Conservation (phyloP, 108 stramenopile genomes). For the Nitzschia palea region DNA sequence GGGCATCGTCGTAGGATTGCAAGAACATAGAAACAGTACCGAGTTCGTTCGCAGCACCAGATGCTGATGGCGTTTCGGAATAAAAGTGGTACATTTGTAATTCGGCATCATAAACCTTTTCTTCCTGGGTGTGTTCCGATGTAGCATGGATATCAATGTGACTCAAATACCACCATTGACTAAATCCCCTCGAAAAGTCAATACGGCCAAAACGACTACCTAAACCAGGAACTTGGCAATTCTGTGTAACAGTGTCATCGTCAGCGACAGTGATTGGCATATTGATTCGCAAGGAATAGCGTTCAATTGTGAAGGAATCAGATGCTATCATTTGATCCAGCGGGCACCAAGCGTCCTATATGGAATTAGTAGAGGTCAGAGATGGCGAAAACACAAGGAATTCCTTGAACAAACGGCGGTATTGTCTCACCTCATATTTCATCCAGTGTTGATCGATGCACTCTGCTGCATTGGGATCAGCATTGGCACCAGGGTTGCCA, state of each 20-base stretch:
- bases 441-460: conserved; percentile 52
- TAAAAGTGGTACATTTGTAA: conserved; percentile 45
- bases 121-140: conserved; percentile 49
- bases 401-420: background rate
- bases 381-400: background rate
- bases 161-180: conserved; percentile 47
- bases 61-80: conserved; percentile 4
- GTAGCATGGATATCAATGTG: conserved; percentile 49
- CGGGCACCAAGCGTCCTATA: conserved; percentile 27
- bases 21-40: conserved; percentile 44
- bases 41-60: conserved; percentile 29
- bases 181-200: conserved; percentile 51
- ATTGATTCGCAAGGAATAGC: conserved; percentile 36
- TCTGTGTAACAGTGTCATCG: conserved; percentile 6
- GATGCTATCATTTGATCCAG: conserved; percentile 32
- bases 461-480: conserved; percentile 17
- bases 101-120: conserved; percentile 52
- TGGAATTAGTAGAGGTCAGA: background rate
- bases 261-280: conserved; percentile 30
- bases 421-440: conserved; percentile 15
- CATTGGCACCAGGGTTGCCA: background rate
- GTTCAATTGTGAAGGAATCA: conserved; percentile 41
- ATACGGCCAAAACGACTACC: conserved; percentile 34
- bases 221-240: background rate
- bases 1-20: conserved; percentile 31